These are phyloP conservation scores for Chaetomium sp. DNA, from an alignment of 2,329 filamentous ascomycete species.

Conservation along the genomic window DNA sequence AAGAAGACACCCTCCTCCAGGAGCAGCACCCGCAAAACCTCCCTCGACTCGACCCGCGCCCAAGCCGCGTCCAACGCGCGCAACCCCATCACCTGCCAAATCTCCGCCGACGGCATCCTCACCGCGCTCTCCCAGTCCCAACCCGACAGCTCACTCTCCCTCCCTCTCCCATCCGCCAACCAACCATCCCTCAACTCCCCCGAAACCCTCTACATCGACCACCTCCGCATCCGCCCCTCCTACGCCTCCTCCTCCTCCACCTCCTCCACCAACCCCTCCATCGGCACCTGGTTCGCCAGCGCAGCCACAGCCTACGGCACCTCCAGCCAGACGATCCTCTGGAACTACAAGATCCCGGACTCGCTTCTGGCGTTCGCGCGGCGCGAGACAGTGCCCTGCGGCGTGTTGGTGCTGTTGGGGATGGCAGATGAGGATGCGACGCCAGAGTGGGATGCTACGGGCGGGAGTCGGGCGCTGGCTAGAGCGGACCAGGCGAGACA, in stretches of 20 bases:
- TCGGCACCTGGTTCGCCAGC: constrained; percentile 52
- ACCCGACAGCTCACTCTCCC: constrained; percentile 4
- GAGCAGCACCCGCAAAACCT: constrained; percentile 23
- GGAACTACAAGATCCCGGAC: constrained; percentile 54
- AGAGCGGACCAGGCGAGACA: constrained; percentile 31
- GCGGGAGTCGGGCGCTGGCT: constrained; percentile 25
- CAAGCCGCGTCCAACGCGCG: constrained; percentile 25
- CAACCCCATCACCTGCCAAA: constrained; percentile 36
- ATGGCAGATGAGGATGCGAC: constrained; percentile 45
- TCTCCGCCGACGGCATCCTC: constrained; percentile 41
- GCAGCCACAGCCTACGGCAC: constrained; percentile 50
- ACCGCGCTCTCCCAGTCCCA: constrained; percentile 36
- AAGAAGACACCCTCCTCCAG: not conserved
- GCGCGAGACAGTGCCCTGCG: constrained; percentile 50
- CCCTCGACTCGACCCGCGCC: constrained; percentile 33
- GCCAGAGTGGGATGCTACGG: constrained; percentile 46
- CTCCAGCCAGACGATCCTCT: constrained; percentile 48
- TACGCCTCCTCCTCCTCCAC: constrained; percentile 17
- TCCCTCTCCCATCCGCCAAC: too few species aligned
- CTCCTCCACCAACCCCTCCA: constrained; percentile 10
- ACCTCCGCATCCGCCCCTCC: constrained; percentile 33
- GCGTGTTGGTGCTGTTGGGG: constrained; percentile 49
- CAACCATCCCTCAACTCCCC: constrained; percentile 17
- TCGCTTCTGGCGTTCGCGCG: constrained; percentile 45
- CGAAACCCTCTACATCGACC: constrained; percentile 41